Evolutionary conservation across 2,329 filamentous ascomycete species (phyloP).

Genomic region (Calonectria naviculata): DNA sequence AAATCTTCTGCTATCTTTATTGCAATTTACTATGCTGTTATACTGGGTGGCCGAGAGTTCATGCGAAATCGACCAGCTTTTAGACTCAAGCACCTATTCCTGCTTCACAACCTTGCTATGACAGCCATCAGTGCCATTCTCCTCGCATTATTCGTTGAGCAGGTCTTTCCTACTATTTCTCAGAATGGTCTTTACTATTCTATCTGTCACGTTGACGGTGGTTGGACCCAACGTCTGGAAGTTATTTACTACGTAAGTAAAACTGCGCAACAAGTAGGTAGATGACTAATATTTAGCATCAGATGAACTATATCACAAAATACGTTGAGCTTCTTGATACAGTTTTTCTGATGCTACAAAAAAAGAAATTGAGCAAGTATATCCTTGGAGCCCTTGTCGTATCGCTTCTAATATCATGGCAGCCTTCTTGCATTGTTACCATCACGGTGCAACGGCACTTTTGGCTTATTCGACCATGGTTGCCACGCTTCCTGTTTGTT

Average conservation of each 20-base stretch:
- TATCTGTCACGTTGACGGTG: neutral
- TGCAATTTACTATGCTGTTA: neutral
- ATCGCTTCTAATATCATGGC: neutral
- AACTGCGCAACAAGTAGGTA: neutral
- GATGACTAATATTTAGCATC: neutral
- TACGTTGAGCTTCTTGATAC: neutral
- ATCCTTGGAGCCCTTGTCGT: neutral
- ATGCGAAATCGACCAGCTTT: neutral
- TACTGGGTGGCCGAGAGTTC: neutral
- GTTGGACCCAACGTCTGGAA: neutral
- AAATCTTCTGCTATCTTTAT: neutral
- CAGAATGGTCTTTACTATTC: neutral
- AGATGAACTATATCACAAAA: neutral
- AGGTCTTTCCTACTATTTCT: neutral
- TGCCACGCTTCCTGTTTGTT: neutral
- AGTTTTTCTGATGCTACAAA: neutral
- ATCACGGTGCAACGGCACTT: neutral
- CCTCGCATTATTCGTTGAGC: neutral
- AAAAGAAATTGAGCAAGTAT: neutral
- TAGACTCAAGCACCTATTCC: neutral
- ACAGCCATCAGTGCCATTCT: neutral
- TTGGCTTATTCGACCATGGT: neutral
- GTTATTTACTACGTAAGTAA: neutral
- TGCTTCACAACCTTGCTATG: neutral
- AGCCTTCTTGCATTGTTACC: neutral